phyloP scores from a whole-genome alignment of 2,329 filamentous ascomycete genomes.

The Arthrobotrys pseudoclavata region DNA sequence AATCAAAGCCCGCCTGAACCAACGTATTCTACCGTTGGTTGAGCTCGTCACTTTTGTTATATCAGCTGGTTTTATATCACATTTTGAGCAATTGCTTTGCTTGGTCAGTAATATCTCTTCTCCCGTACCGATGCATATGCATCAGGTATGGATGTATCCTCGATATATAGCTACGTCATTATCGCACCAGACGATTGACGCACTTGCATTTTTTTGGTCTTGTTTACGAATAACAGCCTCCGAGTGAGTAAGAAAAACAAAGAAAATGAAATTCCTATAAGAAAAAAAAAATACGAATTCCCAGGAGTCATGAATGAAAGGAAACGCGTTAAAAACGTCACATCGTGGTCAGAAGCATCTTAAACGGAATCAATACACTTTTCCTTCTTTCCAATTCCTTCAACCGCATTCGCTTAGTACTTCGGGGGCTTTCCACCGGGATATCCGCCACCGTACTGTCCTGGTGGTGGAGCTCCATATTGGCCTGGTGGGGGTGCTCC shows the following conservation, averaged over 20 bases:
- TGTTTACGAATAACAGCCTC: constrained; percentile 3
- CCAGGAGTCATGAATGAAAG: background rate
- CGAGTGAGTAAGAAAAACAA: background rate
- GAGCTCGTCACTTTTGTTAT: constrained; percentile 29
- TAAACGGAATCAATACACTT: constrained; percentile 5
- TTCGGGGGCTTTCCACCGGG: constrained; percentile 33
- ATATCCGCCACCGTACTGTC: constrained; percentile 61
- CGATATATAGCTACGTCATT: background rate
- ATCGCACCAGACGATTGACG: background rate
- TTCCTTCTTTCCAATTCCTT: constrained; percentile 1
- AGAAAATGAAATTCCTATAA: constrained; percentile 10
- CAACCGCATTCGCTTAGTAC: constrained; percentile 5
- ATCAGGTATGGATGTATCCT: background rate
- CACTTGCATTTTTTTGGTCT: background rate
- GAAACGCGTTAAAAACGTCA: background rate
- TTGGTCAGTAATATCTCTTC: no score
- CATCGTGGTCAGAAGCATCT: constrained; percentile 8
- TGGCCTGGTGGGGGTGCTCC: constrained; percentile 63
- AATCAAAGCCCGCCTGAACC: constrained; percentile 37
- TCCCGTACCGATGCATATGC: background rate
- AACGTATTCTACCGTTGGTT: background rate
- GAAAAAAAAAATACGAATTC: background rate
- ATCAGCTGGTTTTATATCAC: background rate
- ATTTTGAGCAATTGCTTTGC: background rate
- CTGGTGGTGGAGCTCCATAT: constrained; percentile 59